A percentile compares a stretch with the other conserved stretches of the same genome.
These are phyloP conservation scores for Forsythia suspensa DNA, from an alignment of 257 asterid species.

Conservation along the genomic window DNA sequence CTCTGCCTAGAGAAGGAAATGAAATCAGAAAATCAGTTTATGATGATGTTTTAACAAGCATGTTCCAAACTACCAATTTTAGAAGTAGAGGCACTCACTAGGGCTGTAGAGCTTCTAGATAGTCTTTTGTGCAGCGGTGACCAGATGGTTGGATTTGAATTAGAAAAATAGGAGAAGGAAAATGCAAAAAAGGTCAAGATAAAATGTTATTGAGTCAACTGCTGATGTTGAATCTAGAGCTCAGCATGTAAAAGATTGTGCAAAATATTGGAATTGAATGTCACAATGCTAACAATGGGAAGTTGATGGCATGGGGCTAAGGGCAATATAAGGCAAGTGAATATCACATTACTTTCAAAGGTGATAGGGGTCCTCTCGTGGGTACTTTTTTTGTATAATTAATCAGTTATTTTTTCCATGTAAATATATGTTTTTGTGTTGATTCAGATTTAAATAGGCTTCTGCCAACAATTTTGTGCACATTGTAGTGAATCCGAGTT, in stretches of 20 bases:
- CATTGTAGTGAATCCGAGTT: not conserved
- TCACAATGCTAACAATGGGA: not conserved
- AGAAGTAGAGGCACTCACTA: not conserved
- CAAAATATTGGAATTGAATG: constrained; percentile 4
- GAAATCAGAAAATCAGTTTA: not conserved
- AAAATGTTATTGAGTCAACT: not conserved
- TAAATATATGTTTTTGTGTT: not conserved
- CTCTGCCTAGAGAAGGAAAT: not conserved
- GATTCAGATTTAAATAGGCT: not conserved
- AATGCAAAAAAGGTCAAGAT: not conserved
- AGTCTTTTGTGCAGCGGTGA: not conserved
- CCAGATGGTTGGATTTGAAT: not conserved
- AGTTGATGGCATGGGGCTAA: not conserved
- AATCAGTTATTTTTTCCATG: not conserved
- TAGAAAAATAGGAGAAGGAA: not conserved
- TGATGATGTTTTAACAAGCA: not conserved
- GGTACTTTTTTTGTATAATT: not conserved
- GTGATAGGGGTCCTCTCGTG: not conserved
- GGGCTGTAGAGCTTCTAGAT: not conserved
- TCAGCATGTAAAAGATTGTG: not conserved
- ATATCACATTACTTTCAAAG: not conserved
- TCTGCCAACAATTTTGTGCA: not conserved
- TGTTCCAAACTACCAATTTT: not conserved
- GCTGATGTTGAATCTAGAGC: not conserved
- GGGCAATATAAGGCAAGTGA: not conserved